Conservation (phyloP, 495 filamentous ascomycete species). For the Podospora sp. region DNA sequence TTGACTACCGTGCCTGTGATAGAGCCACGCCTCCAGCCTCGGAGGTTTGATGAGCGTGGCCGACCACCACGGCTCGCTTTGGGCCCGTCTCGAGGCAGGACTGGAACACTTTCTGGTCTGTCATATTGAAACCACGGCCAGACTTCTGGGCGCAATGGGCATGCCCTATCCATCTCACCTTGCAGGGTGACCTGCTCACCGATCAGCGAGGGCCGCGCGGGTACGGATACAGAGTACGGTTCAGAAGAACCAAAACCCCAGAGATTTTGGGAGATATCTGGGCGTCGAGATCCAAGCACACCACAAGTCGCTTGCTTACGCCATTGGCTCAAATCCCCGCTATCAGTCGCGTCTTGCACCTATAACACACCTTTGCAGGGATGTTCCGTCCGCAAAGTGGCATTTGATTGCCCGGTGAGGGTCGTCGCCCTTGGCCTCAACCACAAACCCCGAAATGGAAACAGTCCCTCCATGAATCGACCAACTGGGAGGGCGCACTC, state of each 20-base stretch:
- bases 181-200: neutral
- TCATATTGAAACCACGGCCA: slow-evolving; percentile 17
- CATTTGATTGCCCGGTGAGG: slow-evolving; percentile 21
- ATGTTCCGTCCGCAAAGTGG: slow-evolving; percentile 9
- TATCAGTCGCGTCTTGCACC: slow-evolving; percentile 8
- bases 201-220: neutral
- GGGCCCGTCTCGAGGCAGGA: slow-evolving; percentile 7
- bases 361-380: slow-evolving; percentile 2
- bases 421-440: slow-evolving; percentile 5
- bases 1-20: neutral
- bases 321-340: slow-evolving; percentile 1
- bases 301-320: neutral
- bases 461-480: neutral
- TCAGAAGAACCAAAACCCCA: slow-evolving; percentile 8
- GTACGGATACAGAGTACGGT: neutral
- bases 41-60: slow-evolving; percentile 20
- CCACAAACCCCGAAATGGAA: slow-evolving; percentile 12
- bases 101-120: neutral
- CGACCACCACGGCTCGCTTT: slow-evolving; percentile 8
- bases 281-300: slow-evolving; percentile 1
- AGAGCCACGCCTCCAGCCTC: neutral
- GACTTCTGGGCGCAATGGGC: neutral
- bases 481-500: slow-evolving; percentile 14
- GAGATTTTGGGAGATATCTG: neutral
- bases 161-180: neutral